phyloP scores from a whole-genome alignment of 345 rosid species.

The Geranium brycei region DNA sequence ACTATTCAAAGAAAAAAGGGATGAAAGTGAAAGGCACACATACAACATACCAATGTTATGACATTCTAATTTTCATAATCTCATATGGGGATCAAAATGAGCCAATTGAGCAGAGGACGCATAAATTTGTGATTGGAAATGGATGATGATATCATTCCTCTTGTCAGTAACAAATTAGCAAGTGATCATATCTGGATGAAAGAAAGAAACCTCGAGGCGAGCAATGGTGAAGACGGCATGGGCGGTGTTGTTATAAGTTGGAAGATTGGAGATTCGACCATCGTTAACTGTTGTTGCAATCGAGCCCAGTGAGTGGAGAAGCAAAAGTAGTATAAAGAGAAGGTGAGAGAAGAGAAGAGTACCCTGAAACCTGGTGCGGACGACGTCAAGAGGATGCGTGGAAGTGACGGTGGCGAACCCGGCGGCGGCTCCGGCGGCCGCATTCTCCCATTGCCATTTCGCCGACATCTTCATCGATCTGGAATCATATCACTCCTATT shows the following conservation, averaged over 20 bases:
- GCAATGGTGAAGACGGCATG: constrained; percentile 68
- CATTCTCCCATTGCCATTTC: constrained; percentile 73
- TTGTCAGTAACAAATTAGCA: neutral
- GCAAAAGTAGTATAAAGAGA: neutral
- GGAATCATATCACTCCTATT: no score
- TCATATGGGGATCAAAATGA: neutral
- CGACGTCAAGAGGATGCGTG: constrained; percentile 85
- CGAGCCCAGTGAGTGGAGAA: neutral
- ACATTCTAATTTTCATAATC: neutral
- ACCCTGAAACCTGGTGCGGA: constrained; percentile 94
- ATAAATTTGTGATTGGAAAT: neutral
- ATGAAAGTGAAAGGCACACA: no score
- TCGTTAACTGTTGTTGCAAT: constrained; percentile 43
- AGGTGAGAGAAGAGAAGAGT: neutral
- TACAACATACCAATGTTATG: no score
- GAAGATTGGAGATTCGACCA: constrained; percentile 51
- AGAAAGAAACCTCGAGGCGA: constrained; percentile 50
- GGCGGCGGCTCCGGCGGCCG: constrained; percentile 75
- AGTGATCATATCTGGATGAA: neutral
- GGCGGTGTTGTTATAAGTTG: constrained; percentile 65
- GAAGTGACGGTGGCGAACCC: constrained; percentile 82
- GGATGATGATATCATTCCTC: neutral
- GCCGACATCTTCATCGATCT: constrained; percentile 4
- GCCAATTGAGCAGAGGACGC: neutral
- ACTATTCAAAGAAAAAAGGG: no score